Conservation (phyloP, 2,329 filamentous ascomycete genomes). For the Neospermospora avenae region DNA sequence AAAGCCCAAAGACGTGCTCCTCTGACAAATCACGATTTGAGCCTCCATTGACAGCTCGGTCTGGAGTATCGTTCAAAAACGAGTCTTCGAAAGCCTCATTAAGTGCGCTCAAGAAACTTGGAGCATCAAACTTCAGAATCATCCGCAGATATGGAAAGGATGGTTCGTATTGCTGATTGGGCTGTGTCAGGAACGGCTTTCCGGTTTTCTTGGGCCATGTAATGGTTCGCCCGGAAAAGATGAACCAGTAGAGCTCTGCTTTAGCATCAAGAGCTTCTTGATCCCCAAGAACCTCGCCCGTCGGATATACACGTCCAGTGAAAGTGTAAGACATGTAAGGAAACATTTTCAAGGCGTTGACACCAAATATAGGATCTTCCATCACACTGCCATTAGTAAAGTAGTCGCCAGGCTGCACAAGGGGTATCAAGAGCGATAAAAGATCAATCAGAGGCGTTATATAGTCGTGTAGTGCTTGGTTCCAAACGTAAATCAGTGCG, state of each 20-base stretch:
- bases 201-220: slow-evolving; percentile 68
- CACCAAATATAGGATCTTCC: slow-evolving; percentile 58
- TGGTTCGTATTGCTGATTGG: slow-evolving; percentile 56
- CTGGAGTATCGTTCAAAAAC: slow-evolving; percentile 79
- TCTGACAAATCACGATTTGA: slow-evolving; percentile 51
- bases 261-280: slow-evolving; percentile 74
- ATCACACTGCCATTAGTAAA: slow-evolving; percentile 51
- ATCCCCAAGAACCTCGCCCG: slow-evolving; percentile 70
- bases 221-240: slow-evolving; percentile 81
- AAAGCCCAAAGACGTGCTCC: slow-evolving; percentile 65
- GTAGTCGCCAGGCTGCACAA: slow-evolving; percentile 54
- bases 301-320: slow-evolving; percentile 89
- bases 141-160: slow-evolving; percentile 82
- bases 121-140: slow-evolving; percentile 82
- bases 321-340: slow-evolving; percentile 90
- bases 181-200: slow-evolving; percentile 58
- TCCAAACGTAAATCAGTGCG: slow-evolving; percentile 96
- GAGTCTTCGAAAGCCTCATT: slow-evolving; percentile 97
- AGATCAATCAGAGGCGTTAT: slow-evolving; percentile 87
- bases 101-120: slow-evolving; percentile 89
- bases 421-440: slow-evolving; percentile 61
- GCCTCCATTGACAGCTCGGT: slow-evolving; percentile 55
- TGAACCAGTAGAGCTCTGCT: slow-evolving; percentile 84
- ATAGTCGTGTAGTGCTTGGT: slow-evolving; percentile 82
- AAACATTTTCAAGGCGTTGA: slow-evolving; percentile 85